Base-by-base conservation (phyloP, 352 stramenopile genomes). In the Elongisporangium senticosum region DNA sequence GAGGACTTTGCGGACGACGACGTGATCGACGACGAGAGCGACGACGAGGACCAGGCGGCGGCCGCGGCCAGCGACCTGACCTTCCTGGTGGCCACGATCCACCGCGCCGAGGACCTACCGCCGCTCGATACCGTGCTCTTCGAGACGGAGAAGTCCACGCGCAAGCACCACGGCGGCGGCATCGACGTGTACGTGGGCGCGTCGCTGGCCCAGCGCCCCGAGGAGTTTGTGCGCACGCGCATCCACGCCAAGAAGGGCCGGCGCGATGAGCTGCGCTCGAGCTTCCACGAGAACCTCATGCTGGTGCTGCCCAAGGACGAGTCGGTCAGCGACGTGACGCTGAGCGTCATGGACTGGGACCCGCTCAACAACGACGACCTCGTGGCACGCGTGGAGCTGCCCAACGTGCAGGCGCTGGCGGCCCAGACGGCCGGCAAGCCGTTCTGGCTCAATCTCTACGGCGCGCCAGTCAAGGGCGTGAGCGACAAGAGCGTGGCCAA, bases 401-500 rank as follows among this genome's bases (percentile, higher is more conserved):
- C 71, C 51, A 64, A 81, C 54, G 57, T 81, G n/a, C 59, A 67
- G 19, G 51, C 65, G 37, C 56, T 79, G 2, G 71, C 71, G 10
- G 66, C 69, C 40, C 50, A 54, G 13, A 61, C 64, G 15, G 64
- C 53, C 6, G 70, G 69, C 40, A 58, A 72, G 24, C 79, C 82
- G 14, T 86, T 89, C 49, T 92, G 82, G 82, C 54, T 80, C 39
- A 92, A 92, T 65, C 53, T 92, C 22, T 92, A 92, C 61, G 79
- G 82, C 47, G 77, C 75, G 6, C 79, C 79, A 2, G 56, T 86
- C n/a, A 68, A 79, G 21, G 74, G 72, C 55, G 71, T 67, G 57
- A 86, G 72, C 26, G 72, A 77, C 59, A 75, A 71, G 49, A 71
- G 64, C 6, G 63, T 66, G 5, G 65, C 74, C 10, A 60, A 67